Base-by-base conservation (phyloP, 805 yeast species). In the Yarrowia sp. region DNA sequence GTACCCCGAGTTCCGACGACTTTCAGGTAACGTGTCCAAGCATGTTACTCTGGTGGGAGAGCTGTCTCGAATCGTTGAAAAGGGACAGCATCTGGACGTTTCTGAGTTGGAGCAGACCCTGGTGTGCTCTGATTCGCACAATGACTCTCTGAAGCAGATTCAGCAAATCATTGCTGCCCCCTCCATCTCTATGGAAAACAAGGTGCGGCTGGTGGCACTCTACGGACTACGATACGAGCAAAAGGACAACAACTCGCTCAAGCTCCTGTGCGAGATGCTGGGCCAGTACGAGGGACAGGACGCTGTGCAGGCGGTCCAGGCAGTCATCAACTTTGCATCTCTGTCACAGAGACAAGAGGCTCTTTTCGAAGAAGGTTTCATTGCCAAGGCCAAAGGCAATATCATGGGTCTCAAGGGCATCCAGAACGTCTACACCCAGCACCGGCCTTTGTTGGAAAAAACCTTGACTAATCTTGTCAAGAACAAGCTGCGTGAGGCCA, bases 21-120 rank as follows among this genome's bases (percentile, higher is more conserved):
- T 93, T 38, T 89, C 96, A 10, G 86, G 90, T 38, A 93, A 92
- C 73, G 91, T 95, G 10, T 84, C 96, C 35, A 95, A 93, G 72
- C 99, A 95, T 75, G 92, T 95, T 83, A 85, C 96, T 18, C 80
- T 95, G 22, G 92, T 93, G 8, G 84, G 93, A 28, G 98, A 93
- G 72, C 82, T 95, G 64, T 96, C 92, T 71, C 84, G 87, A 66
- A 83, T 83, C 67, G 89, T 95, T 44, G 84, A 86, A 36, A 64
- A 65, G 14, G 79, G 80, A 64, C 80, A 89, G 68, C 78, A 93
- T 62, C 89, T 97, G 88, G 90, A 87, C 66, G 83, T 92, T 2
- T 88, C 96, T 68, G 98, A 93, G 75, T 78, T 92, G 50, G 97
- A 95, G 75, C 99, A 95, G 75, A 84, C 87, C 45, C 79, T 95